Base-by-base conservation (phyloP, 139 green algal genomes). In the Chlamydomonas sphaeroides region DNA sequence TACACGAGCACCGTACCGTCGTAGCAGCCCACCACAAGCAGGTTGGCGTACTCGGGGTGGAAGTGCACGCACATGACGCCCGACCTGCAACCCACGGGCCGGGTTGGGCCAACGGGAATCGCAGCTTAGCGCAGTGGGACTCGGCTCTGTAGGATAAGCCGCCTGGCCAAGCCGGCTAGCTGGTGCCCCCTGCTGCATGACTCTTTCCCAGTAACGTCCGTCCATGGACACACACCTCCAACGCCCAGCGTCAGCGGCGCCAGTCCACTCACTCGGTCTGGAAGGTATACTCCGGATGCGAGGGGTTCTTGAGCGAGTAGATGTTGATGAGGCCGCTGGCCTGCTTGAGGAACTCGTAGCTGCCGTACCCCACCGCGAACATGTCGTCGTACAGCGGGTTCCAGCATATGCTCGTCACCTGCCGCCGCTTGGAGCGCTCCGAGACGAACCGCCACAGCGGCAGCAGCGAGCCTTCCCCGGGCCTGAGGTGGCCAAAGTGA, bases 1-100 rank as follows among this genome's bases (percentile, higher is more conserved):
- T 92, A 94, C 80, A 94, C 87, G 41, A 89, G 68, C 36, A 93
- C 85, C 0, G 62, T 84, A 33, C 82, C 88, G 65, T 89, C 85
- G 48, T 89, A 91, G 76, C 87, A 91, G 65, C 87, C 87, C 18
- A 91, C 80, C 14, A 84, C 87, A 35, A 91, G 79, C 78, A 87
- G 79, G 86, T 90, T 91, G 68, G 90, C 62, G 62, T 94, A 92
- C 67, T 96, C 89, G 7, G 94, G 94, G 86, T 98, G 93, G 79
- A 98, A 98, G 85, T 97, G 89, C 32, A 98, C 69, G 71, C 87
- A 93, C 92, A 98, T 96, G 36, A 98, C 96, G 36, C 95, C 95
- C 66, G 75, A 91, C n/a, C n/a, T n/a, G n/a, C n/a, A n/a, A n/a
- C n/a, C n/a, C n/a, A n/a, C n/a, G n/a, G n/a, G n/a, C n/a, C n/a